Base-by-base conservation (phyloP, 345 rosid genomes). In the Leavenworthia alabamica region DNA sequence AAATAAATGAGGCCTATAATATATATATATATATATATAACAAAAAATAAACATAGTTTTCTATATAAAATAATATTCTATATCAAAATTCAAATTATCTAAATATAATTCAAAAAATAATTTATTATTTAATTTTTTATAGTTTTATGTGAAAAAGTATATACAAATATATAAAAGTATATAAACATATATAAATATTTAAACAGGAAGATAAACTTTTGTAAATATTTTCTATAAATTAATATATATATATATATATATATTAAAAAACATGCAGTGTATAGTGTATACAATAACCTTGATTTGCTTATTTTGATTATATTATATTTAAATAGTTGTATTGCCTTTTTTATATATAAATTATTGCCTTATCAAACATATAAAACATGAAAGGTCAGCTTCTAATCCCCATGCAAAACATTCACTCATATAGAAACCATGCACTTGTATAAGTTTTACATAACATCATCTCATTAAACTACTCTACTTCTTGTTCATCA, bases 371-470 rank as follows among this genome's bases (percentile, higher is more conserved):
- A n/a, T 51, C 29, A 54, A 35, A 41, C 7, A 14, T 56, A 39
- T 39, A 40, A 40, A 40, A 39, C 62, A 41, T 41, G 49, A 41
- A 23, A 6, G 15, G 14, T 31, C 22, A 40, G 7, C 33, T 35
- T 56, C 7, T 60, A 31, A 32, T 57, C 41, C 56, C 40, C 78
- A 73, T 67, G 75, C 70, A 59, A 69, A 45, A 37, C 39, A n/a
- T 37, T 3, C 13, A 56, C 17, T 73, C 6, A 7, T 33, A 40
- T 37, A 16, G 17, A 13, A 13, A 37, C 43, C 39, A 72, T 53
- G 67, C 50, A 62, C 23, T n/a, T 7, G 17, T 33, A 40, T 45
- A n/a, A n/a, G n/a, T n/a, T n/a, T n/a, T n/a, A n/a, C n/a, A 61
- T 14, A 51, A 28, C 7, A 16, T 20, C 31, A 9, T 31, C 20